Percentiles rank a stretch among this genome's conserved stretches.
Evolutionary conservation across 768 basidiomycete genomes (phyloP).

Genomic region (Lactarius evosmus): DNA sequence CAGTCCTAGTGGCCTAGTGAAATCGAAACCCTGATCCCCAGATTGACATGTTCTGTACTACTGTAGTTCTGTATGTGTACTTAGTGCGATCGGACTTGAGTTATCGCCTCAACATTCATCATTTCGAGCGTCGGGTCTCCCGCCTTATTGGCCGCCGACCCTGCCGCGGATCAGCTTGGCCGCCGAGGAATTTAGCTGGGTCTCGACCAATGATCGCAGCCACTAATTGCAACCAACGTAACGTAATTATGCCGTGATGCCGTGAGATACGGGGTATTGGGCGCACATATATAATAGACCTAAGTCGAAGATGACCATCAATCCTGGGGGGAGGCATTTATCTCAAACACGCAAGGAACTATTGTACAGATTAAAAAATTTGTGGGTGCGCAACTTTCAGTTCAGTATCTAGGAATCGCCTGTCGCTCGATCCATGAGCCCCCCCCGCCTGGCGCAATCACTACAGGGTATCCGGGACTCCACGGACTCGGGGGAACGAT

Average conservation of each 20-base stretch:
- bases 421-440: not conserved
- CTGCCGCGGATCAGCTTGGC: not conserved
- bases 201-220: not conserved
- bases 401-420: not conserved
- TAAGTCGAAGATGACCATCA: slow-evolving; percentile 1
- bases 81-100: not conserved
- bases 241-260: not conserved
- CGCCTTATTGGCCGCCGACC: no score
- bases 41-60: not conserved
- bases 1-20: no score
- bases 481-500: not conserved
- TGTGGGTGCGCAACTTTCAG: not conserved
- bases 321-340: no score
- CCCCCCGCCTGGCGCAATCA: not conserved
- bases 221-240: not conserved
- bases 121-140: no score
- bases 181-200: not conserved
- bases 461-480: not conserved
- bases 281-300: not conserved
- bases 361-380: not conserved
- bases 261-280: not conserved
- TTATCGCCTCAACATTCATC: no score
- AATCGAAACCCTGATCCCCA: no score
- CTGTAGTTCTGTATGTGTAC: no score
- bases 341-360: not conserved